phyloP scores from a whole-genome alignment of 306 rosid species.

The Begonia masoniana region DNA sequence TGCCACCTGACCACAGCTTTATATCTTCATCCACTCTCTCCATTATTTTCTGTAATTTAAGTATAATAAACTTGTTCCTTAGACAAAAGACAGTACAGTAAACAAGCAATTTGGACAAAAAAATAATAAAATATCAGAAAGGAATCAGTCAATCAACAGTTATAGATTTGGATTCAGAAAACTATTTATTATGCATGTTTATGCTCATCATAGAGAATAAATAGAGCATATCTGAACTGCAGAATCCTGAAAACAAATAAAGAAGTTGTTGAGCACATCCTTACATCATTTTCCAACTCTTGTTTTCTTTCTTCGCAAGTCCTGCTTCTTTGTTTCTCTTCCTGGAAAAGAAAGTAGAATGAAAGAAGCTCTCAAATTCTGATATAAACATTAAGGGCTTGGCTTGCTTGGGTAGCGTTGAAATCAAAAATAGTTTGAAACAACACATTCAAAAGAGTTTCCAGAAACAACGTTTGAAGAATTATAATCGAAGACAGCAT shows the following conservation, averaged over 20 bases:
- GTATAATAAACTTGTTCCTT: conserved; percentile 5
- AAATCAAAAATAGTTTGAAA: too few species aligned
- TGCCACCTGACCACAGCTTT: conserved; percentile 78
- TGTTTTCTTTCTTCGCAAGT: conserved; percentile 16
- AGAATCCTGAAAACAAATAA: too few species aligned
- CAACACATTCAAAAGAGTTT: too few species aligned
- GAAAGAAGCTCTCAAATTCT: too few species aligned
- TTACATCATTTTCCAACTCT: conserved; percentile 17
- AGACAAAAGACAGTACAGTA: conserved; percentile 2
- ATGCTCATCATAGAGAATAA: not conserved
- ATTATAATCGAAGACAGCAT: too few species aligned
- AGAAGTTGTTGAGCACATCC: not conserved
- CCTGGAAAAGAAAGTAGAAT: conserved; percentile 9
- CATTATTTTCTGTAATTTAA: conserved; percentile 26
- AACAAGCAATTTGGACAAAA: conserved; percentile 1
- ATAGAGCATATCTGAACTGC: not conserved
- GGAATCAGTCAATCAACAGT: too few species aligned
- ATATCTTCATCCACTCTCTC: conserved; percentile 53
- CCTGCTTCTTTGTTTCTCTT: conserved; percentile 12
- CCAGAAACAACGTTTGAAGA: too few species aligned
- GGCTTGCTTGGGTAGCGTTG: too few species aligned
- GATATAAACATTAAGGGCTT: too few species aligned
- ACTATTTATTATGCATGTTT: not conserved
- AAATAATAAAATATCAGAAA: not conserved
- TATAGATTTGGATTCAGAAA: not conserved